Base-by-base conservation (phyloP, 768 basidiomycete genomes). In the Lactarius akahatsu region DNA sequence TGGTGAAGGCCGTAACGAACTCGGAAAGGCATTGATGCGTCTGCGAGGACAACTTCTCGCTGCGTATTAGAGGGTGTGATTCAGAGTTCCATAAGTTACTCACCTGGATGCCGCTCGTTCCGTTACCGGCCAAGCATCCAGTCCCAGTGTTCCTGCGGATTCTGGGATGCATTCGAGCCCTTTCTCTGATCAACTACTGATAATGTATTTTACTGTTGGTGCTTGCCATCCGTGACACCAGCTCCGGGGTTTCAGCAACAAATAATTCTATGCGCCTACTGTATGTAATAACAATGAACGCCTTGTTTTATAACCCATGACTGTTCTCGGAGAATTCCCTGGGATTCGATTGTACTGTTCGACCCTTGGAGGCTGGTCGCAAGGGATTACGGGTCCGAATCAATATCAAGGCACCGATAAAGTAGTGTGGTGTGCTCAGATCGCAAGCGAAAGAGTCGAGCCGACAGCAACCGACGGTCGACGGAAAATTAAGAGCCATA, bases 21-120 rank as follows among this genome's bases (percentile, higher is more conserved):
- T 81, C 15, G 80, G 79, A 16, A 80, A 78, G 66, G 76, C 79
- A 57, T 74, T 80, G 61, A 76, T 74, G 64, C 77, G 77, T 62
- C 70, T 80, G 66, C 77, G 79, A 71, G 70, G 62, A 57, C 74
- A 69, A 60, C 70, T 78, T 34, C 40, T 50, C 18, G 10, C 13
- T 54, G 30, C 23, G 16, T 20, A 20, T 47, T 61, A 28, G 58
- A 41, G 45, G 10, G 20, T 3, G 40, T 10, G 36, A 23, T 26
- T 6, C 15, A 11, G 50, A 26, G 50, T 26, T 52, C 23, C 50
- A 26, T 50, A 50, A 45, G n/a, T 50, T 23, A 20, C 34, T 52
- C 56, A 18, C 65, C 32, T 43, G 15, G 26, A 50, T 32, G 13
- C 55, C 23, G 15, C 23, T 30, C 34, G 4, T 11, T 50, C 41